phyloP scores from a whole-genome alignment of 345 rosid genomes.

The Theobroma cacao region DNA sequence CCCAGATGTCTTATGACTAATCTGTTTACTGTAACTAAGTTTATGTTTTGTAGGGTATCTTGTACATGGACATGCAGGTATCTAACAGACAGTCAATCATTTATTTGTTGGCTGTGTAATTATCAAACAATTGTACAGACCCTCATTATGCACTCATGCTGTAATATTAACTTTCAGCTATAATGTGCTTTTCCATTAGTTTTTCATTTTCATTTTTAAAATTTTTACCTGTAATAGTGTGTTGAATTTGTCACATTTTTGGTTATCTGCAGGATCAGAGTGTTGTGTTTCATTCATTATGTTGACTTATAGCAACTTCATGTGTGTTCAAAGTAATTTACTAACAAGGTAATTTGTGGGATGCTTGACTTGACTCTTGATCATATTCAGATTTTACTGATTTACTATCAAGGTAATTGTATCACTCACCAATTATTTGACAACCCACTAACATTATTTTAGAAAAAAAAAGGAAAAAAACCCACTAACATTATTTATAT shows the following conservation, averaged over 20 bases:
- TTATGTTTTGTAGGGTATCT: conserved; percentile 38
- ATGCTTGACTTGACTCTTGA: no score
- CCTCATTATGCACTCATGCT: conserved; percentile 8
- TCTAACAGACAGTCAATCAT: conserved; percentile 39
- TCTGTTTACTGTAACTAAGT: conserved; percentile 32
- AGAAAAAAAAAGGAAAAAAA: no score
- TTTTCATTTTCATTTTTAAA: not conserved
- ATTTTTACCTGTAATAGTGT: not conserved
- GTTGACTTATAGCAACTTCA: no score
- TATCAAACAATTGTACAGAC: conserved; percentile 27
- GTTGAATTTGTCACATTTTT: not conserved
- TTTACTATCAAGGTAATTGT: no score
- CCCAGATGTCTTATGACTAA: conserved; percentile 20
- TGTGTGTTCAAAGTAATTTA: no score
- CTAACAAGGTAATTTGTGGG: no score
- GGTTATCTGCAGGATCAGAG: no score
- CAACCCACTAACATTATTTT: no score
- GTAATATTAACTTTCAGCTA: not conserved
- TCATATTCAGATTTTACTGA: no score
- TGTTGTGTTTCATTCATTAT: no score
- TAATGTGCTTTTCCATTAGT: not conserved
- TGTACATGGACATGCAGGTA: conserved; percentile 44
- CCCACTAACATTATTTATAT: no score
- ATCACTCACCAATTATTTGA: no score
- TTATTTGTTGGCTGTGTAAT: conserved; percentile 33